A percentile compares a stretch with the other conserved stretches of the same genome.
phyloP scores from a whole-genome alignment of 2,329 filamentous ascomycete genomes.

The Raffaelea albimanens region DNA sequence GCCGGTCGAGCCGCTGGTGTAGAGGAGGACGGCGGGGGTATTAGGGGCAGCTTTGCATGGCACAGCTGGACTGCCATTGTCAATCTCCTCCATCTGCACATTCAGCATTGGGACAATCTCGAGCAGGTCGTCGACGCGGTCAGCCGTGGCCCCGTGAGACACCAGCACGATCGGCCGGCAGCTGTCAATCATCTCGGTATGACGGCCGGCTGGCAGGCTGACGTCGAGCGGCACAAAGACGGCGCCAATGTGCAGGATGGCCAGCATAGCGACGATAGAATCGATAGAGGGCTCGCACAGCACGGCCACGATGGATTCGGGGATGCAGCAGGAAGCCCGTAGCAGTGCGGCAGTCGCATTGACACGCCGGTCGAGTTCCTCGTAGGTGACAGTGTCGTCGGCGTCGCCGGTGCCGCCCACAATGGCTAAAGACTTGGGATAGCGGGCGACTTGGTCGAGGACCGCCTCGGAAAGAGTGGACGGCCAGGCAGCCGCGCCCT shows the following conservation, averaged over 20 bases:
- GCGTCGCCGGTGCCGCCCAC: no score
- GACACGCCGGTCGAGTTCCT: no score
- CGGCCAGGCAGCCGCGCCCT: no score
- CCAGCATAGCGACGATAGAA: conserved; percentile 32
- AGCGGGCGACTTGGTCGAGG: no score
- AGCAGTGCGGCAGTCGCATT: no score
- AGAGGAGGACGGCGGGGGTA: conserved; percentile 41
- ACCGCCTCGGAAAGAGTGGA: no score
- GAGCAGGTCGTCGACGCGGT: neutral
- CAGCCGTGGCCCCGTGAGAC: neutral
- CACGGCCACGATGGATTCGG: neutral
- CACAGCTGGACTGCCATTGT: conserved; percentile 13
- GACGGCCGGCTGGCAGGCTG: conserved; percentile 29
- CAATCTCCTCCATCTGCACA: neutral
- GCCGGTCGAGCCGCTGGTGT: conserved; percentile 49
- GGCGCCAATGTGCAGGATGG: conserved; percentile 45
- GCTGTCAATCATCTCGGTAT: conserved; percentile 14
- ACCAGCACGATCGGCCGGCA: conserved; percentile 6
- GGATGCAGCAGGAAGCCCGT: no score
- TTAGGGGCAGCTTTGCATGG: no score
- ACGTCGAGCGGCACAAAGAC: conserved; percentile 51
- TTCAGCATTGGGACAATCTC: neutral
- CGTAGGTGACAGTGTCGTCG: no score
- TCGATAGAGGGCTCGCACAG: neutral
- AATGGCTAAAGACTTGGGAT: no score